A percentile compares a stretch with the other conserved stretches of the same genome.
Conservation (phyloP, 345 rosid genomes). For the Odontarrhena argentea region DNA sequence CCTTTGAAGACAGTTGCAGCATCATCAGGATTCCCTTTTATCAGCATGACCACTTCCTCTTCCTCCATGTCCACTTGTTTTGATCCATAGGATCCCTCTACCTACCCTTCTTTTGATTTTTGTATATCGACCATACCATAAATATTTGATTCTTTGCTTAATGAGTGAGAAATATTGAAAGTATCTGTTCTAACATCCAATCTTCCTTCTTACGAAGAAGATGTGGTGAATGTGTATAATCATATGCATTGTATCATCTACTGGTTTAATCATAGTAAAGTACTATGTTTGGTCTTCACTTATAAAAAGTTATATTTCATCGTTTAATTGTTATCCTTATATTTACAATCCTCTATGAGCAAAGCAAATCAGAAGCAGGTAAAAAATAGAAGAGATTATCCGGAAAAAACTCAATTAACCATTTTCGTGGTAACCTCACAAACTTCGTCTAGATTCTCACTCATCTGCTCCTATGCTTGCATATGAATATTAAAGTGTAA, state of each 20-base stretch:
- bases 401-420: not conserved
- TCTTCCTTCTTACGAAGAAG: conserved; percentile 19
- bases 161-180: conserved; percentile 33
- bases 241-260: not conserved
- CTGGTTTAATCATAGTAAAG: not conserved
- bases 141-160: conserved; percentile 35
- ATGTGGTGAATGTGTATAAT: not conserved
- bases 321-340: too few species aligned
- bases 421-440: not conserved
- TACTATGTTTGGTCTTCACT: not conserved
- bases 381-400: not conserved
- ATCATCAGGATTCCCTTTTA: conserved; percentile 98
- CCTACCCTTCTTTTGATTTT: conserved; percentile 6
- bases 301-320: too few species aligned
- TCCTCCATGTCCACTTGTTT: conserved; percentile 39
- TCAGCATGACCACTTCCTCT: conserved; percentile 50
- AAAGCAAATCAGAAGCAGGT: conserved; percentile 16
- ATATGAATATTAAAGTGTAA: not conserved
- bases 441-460: not conserved
- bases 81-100: conserved; percentile 22
- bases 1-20: conserved; percentile 74
- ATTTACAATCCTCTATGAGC: not conserved
- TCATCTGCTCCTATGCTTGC: conserved; percentile 10
- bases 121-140: conserved; percentile 30
- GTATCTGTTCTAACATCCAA: conserved; percentile 24